phyloP scores from a whole-genome alignment of 108 stramenopile genomes.

The Pseudonitzschia delicatissima region DNA sequence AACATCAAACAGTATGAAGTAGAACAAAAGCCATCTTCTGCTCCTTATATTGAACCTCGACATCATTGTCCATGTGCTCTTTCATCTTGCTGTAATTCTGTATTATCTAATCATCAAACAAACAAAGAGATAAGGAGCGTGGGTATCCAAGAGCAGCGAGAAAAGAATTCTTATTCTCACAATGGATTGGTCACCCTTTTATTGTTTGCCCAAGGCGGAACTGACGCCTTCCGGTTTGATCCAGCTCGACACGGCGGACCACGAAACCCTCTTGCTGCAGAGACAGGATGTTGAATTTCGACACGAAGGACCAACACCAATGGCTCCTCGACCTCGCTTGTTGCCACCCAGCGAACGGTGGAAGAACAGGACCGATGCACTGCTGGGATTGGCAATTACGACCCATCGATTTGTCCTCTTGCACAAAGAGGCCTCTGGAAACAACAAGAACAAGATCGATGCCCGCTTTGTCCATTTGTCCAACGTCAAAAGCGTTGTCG shows the following conservation, averaged over 20 bases:
- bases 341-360: constrained; percentile 7
- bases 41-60: too few species aligned
- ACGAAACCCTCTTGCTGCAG: constrained; percentile 65
- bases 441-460: constrained; percentile 3
- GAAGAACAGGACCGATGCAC: constrained; percentile 15
- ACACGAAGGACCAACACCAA: constrained; percentile 33
- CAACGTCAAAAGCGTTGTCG: constrained; percentile 38
- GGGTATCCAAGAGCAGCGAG: too few species aligned
- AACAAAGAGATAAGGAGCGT: too few species aligned
- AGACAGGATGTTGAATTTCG: constrained; percentile 62
- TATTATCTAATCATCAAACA: too few species aligned
- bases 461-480: constrained; percentile 50
- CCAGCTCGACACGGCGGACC: constrained; percentile 50
- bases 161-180: too few species aligned
- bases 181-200: constrained; percentile 72
- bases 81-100: too few species aligned
- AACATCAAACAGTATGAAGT: too few species aligned
- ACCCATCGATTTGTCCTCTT: constrained; percentile 57
- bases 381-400: constrained; percentile 42
- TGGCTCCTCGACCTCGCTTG: constrained; percentile 29
- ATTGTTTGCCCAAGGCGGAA: constrained; percentile 53
- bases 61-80: too few species aligned
- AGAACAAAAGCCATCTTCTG: too few species aligned
- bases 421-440: constrained; percentile 20
- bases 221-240: constrained; percentile 75